Evolutionary conservation across 2,329 filamentous ascomycete genomes (phyloP).

Genomic region (Calonectria multiphialidica): DNA sequence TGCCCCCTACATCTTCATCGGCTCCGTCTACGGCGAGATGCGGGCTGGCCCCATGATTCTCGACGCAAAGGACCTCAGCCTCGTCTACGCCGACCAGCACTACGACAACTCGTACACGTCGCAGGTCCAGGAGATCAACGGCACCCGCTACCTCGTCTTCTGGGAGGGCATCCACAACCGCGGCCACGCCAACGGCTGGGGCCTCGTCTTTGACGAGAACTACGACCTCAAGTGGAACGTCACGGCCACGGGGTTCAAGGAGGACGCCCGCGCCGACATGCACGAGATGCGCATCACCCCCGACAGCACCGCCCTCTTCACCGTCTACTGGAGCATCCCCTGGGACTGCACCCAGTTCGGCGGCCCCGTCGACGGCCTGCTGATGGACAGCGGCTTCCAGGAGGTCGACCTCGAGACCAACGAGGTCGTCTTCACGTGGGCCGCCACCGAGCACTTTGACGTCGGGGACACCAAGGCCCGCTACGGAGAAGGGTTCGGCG

Average conservation of each 20-base stretch:
- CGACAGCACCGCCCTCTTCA: conserved; percentile 55
- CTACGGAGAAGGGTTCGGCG: conserved; percentile 45
- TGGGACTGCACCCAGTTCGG: conserved; percentile 47
- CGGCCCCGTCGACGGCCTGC: conserved; percentile 44
- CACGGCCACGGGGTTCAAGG: conserved; percentile 49
- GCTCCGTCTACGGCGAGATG: conserved; percentile 37
- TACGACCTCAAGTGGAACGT: conserved; percentile 55
- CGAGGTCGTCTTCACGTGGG: conserved; percentile 52
- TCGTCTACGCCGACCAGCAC: conserved; percentile 52
- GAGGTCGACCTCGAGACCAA: conserved; percentile 53
- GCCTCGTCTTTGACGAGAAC: conserved; percentile 47
- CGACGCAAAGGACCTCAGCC: conserved; percentile 49
- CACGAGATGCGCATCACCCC: conserved; percentile 59
- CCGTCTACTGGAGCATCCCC: conserved; percentile 52
- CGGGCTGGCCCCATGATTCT: conserved; percentile 51
- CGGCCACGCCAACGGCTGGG: conserved; percentile 45
- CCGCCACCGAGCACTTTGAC: conserved; percentile 48
- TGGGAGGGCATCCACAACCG: conserved; percentile 46
- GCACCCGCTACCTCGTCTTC: conserved; percentile 50
- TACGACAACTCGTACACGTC: conserved; percentile 43
- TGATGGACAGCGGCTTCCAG: conserved; percentile 54
- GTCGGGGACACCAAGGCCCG: conserved; percentile 41
- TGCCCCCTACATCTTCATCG: conserved; percentile 50
- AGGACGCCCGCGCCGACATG: conserved; percentile 51
- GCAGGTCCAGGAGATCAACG: conserved; percentile 46